These are phyloP conservation scores for Arctium minus DNA, from an alignment of 129 eudicot species.

Conservation along the genomic window DNA sequence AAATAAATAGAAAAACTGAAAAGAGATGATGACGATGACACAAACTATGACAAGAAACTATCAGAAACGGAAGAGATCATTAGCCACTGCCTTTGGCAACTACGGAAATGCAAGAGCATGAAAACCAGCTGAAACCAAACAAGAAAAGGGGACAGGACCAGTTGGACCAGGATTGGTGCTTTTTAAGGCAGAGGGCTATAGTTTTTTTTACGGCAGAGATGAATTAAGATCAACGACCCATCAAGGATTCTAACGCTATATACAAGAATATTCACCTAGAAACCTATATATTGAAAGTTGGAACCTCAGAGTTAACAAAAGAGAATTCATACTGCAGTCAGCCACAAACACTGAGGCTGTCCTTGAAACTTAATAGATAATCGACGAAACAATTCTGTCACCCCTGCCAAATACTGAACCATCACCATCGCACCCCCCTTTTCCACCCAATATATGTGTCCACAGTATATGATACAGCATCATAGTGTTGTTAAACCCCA, in stretches of 20 bases:
- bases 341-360: slow-evolving; percentile 7
- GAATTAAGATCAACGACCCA: slow-evolving; percentile 1
- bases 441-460: slow-evolving; percentile 11
- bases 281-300: slow-evolving; percentile 16
- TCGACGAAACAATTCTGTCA: not conserved
- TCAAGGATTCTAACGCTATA: slow-evolving; percentile 20
- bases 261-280: slow-evolving; percentile 19
- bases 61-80: slow-evolving; percentile 25
- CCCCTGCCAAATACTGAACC: not conserved
- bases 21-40: not conserved
- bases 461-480: not conserved
- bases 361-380: not conserved
- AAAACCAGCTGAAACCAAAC: not conserved
- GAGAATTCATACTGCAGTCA: slow-evolving; percentile 7
- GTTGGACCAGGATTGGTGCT: not conserved
- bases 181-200: not conserved
- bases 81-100: slow-evolving; percentile 22
- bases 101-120: not conserved
- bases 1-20: slow-evolving; percentile 22
- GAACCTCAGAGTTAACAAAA: not conserved
- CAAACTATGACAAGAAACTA: slow-evolving; percentile 12
- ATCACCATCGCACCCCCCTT: not conserved
- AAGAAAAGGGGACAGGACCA: not conserved
- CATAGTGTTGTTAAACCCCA: not conserved
- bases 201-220: not conserved